phyloP scores from a whole-genome alignment of 176 grass and related monocot species.

The Otatea glauca region DNA sequence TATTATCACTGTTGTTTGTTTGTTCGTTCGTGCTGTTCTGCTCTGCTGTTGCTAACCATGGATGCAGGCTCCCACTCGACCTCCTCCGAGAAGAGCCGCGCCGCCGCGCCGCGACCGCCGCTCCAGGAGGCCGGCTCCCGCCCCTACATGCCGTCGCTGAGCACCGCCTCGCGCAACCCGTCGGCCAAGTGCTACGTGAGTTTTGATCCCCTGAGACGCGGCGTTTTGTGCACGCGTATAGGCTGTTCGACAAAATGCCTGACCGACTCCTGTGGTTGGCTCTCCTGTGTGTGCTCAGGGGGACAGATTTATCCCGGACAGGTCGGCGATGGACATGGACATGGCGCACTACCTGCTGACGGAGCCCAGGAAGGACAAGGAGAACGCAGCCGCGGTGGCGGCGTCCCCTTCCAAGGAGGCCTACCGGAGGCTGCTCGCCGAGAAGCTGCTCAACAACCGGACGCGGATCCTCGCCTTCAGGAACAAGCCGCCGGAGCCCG shows the following conservation, averaged over 20 bases:
- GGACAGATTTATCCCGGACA: constrained; percentile 71
- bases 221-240: background rate
- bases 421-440: constrained; percentile 67
- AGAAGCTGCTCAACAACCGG: constrained; percentile 73
- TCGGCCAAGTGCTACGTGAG: constrained; percentile 61
- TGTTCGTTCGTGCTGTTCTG: background rate
- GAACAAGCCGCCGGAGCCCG: constrained; percentile 65
- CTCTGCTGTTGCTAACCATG: constrained; percentile 52
- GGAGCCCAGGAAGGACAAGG: constrained; percentile 64
- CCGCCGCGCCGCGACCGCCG: constrained; percentile 39
- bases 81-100: constrained; percentile 54
- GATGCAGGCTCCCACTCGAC: constrained; percentile 57
- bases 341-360: constrained; percentile 74
- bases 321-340: constrained; percentile 78
- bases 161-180: constrained; percentile 52
- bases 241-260: constrained; percentile 42
- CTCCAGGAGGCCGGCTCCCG: constrained; percentile 58
- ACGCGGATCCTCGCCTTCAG: constrained; percentile 69
- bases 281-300: constrained; percentile 43
- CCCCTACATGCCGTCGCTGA: constrained; percentile 62
- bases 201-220: background rate
- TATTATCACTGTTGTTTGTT: constrained; percentile 22
- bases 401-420: constrained; percentile 64
- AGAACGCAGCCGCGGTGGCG: constrained; percentile 45
- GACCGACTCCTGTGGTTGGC: background rate